phyloP scores from a whole-genome alignment of 1,284 basidiomycete genomes.

The Malassezia vespertilionis region DNA sequence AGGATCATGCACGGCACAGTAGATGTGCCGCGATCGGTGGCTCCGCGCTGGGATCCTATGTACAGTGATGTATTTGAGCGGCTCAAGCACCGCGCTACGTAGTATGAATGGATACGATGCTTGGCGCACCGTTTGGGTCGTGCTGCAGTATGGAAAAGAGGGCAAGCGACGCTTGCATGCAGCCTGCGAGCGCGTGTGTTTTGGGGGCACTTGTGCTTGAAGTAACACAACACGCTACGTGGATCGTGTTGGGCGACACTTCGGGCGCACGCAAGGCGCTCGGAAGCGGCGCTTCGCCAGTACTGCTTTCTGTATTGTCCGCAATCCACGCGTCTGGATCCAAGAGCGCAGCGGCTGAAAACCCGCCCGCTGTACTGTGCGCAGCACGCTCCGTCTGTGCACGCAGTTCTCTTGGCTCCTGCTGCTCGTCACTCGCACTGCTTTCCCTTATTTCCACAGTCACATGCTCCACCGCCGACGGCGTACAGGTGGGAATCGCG shows the following conservation, averaged over 20 bases:
- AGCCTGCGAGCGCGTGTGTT: slow-evolving; percentile 12
- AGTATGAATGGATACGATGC: neutral
- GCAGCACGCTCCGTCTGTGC: neutral
- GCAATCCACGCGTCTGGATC: slow-evolving; percentile 11
- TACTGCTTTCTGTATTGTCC: too few species aligned
- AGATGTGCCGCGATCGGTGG: slow-evolving; percentile 17
- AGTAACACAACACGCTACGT: too few species aligned
- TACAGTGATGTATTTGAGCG: neutral
- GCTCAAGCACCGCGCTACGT: neutral
- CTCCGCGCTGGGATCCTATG: neutral
- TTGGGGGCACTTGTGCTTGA: too few species aligned
- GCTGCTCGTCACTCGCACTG: neutral
- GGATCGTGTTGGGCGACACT: too few species aligned
- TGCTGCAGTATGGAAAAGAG: neutral
- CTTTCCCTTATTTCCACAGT: neutral
- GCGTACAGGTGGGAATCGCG: neutral
- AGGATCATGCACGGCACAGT: slow-evolving; percentile 31
- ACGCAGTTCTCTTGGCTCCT: neutral
- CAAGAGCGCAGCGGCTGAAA: slow-evolving; percentile 2
- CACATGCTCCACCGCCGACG: neutral
- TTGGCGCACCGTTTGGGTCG: too few species aligned
- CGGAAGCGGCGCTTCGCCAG: too few species aligned
- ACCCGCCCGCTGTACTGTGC: neutral
- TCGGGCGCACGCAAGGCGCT: too few species aligned
- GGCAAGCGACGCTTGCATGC: slow-evolving; percentile 2